phyloP scores from a whole-genome alignment of 2,329 filamentous ascomycete genomes.

The Plenodomus biglobosus region DNA sequence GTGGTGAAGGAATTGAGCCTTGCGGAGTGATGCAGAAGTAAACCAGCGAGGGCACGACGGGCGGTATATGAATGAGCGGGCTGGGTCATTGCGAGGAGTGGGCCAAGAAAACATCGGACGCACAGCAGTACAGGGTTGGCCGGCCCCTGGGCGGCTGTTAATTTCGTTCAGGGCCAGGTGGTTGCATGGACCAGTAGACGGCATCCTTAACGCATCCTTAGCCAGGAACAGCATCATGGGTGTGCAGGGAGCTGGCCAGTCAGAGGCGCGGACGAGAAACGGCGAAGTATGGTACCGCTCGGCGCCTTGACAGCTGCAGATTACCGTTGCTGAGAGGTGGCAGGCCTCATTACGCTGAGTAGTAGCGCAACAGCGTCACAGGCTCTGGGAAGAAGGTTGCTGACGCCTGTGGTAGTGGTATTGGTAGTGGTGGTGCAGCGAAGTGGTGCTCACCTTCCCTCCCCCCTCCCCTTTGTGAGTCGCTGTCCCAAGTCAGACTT shows the following conservation, averaged over 20 bases:
- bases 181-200: slow-evolving; percentile 31
- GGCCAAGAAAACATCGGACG: slow-evolving; percentile 29
- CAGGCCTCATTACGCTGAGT: slow-evolving; percentile 4
- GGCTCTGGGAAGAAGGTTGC: slow-evolving; percentile 5
- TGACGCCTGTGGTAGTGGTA: background rate
- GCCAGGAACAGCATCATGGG: slow-evolving; percentile 25
- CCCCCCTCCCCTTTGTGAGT: slow-evolving; percentile 3
- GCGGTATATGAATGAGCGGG: slow-evolving; percentile 40
- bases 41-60: slow-evolving; percentile 13
- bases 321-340: slow-evolving; percentile 61
- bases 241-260: slow-evolving; percentile 26
- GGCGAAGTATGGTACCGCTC: slow-evolving; percentile 21
- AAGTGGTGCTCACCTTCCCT: too few species aligned
- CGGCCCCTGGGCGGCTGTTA: slow-evolving; percentile 38
- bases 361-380: slow-evolving; percentile 2
- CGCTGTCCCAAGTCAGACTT: background rate
- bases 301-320: slow-evolving; percentile 55
- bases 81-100: slow-evolving; percentile 29
- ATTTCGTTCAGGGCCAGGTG: slow-evolving; percentile 38
- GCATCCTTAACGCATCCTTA: slow-evolving; percentile 21
- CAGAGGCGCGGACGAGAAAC: slow-evolving; percentile 15
- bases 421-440: too few species aligned
- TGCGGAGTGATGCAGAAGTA: slow-evolving; percentile 34
- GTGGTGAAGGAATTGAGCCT: slow-evolving; percentile 40
- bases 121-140: slow-evolving; percentile 20